Percentiles rank a stretch among this genome's conserved stretches.
These are phyloP conservation scores for Geranomyces variabilis DNA, from an alignment of 192 early-diverging fungal genomes.

Conservation along the genomic window DNA sequence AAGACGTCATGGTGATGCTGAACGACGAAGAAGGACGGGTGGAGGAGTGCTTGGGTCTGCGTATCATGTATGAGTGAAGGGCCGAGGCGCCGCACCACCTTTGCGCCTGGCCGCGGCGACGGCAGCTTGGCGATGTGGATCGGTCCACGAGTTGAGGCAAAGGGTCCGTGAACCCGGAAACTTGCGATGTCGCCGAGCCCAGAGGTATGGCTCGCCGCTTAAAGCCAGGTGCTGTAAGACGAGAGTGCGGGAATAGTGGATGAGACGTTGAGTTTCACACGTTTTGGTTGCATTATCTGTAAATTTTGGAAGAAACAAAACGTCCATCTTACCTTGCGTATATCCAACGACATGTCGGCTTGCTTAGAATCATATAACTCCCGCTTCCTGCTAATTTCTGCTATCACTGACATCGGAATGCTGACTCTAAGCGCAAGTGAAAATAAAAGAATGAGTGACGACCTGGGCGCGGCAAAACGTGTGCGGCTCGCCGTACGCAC, in stretches of 20 bases:
- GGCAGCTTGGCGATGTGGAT: no score
- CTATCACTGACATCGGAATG: not conserved
- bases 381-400: not conserved
- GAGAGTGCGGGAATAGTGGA: not conserved
- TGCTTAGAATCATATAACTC: not conserved
- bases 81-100: not conserved
- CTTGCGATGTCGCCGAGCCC: not conserved
- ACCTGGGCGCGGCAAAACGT: not conserved
- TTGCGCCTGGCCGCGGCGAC: no score
- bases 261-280: not conserved
- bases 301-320: no score
- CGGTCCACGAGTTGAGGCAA: slow-evolving; percentile 2
- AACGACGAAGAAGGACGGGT: slow-evolving; percentile 56
- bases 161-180: slow-evolving; percentile 5
- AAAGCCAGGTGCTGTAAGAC: not conserved
- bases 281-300: not conserved
- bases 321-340: not conserved
- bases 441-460: not conserved
- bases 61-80: slow-evolving; percentile 36
- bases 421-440: not conserved
- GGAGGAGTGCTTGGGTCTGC: slow-evolving; percentile 56
- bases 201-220: not conserved
- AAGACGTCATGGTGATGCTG: slow-evolving; percentile 52
- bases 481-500: not conserved
- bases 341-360: slow-evolving; percentile 7